Conservation (phyloP, 352 stramenopile species). For the Phytopythium delawarense region DNA sequence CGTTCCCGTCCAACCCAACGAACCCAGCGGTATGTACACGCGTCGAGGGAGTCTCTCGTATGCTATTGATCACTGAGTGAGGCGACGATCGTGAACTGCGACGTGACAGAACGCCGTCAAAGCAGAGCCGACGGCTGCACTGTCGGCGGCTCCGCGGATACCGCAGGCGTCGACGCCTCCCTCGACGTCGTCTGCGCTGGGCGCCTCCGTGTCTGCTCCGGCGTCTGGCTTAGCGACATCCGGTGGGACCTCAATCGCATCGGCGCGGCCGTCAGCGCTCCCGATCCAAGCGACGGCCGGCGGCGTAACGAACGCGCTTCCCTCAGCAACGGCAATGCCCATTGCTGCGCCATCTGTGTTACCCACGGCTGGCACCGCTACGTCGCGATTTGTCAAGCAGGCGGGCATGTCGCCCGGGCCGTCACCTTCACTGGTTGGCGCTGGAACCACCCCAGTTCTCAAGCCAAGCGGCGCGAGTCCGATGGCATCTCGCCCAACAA, state of each 20-base stretch:
- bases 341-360: background rate
- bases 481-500: background rate
- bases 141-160: background rate
- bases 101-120: background rate
- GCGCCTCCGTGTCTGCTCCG: background rate
- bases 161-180: background rate
- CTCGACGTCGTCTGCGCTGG: background rate
- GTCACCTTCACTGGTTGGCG: background rate
- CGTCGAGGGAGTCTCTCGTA: background rate
- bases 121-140: background rate
- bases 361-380: background rate
- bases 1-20: slow-evolving; percentile 31
- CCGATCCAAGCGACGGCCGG: background rate
- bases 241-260: background rate
- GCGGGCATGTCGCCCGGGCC: background rate
- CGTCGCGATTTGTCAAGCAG: slow-evolving; percentile 5
- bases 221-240: background rate
- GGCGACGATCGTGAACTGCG: background rate
- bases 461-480: slow-evolving; percentile 1
- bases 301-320: background rate
- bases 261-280: background rate
- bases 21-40: slow-evolving; percentile 15
- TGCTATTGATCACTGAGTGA: background rate
- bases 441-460: background rate
- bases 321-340: background rate